A percentile compares a stretch with the other conserved stretches of the same genome.
Conservation (phyloP, 345 rosid species). For the Noccaea caerulescens region DNA sequence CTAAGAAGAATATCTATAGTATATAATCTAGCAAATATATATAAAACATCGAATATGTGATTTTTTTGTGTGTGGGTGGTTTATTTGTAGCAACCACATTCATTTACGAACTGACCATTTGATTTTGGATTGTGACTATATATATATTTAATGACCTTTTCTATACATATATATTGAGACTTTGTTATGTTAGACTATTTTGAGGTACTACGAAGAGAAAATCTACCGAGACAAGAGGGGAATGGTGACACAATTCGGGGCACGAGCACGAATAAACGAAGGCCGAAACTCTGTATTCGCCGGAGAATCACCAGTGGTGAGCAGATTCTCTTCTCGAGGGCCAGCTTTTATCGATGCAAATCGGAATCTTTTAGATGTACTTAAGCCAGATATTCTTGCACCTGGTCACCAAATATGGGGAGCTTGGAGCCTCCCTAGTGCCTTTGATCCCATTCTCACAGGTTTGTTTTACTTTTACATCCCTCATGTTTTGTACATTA, state of each 20-base stretch:
- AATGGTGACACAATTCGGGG: slow-evolving; percentile 48
- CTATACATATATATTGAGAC: neutral
- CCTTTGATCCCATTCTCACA: slow-evolving; percentile 55
- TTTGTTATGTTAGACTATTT: slow-evolving; percentile 49
- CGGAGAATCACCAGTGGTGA: slow-evolving; percentile 61
- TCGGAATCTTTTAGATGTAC: slow-evolving; percentile 60
- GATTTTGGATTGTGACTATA: neutral
- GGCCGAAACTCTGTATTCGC: slow-evolving; percentile 63
- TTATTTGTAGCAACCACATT: neutral
- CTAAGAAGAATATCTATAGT: too few relatives aligned
- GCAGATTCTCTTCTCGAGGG: slow-evolving; percentile 83
- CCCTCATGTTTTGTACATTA: slow-evolving; percentile 7
- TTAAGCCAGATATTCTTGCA: slow-evolving; percentile 83
- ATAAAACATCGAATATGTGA: too few relatives aligned
- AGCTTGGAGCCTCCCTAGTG: slow-evolving; percentile 89
- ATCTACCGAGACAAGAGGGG: slow-evolving; percentile 52
- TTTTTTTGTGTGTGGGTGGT: too few relatives aligned
- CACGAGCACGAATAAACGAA: slow-evolving; percentile 60
- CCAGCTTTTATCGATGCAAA: slow-evolving; percentile 62
- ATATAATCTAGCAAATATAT: too few relatives aligned
- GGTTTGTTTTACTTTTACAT: slow-evolving; percentile 37
- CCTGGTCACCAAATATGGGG: slow-evolving; percentile 97
- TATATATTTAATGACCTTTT: neutral
- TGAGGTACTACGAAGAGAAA: slow-evolving; percentile 64
- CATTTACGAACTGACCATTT: neutral